phyloP scores from a whole-genome alignment of 179 eudicot species.

The Spinacia oleracea region DNA sequence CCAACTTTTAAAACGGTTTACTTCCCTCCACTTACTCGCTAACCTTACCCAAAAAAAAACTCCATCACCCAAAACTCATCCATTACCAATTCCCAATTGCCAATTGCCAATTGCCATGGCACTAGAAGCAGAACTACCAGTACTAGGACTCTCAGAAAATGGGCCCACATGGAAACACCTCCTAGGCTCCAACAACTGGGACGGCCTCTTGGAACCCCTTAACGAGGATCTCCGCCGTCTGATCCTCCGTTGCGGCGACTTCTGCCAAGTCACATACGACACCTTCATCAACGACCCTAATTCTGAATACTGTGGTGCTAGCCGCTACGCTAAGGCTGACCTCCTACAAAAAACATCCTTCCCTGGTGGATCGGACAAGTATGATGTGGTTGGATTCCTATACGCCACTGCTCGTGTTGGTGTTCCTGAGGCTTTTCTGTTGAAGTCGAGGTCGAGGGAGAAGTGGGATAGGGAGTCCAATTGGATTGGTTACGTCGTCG shows the following conservation, averaged over 20 bases:
- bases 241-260: slow-evolving; percentile 62
- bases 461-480: slow-evolving; percentile 83
- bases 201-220: slow-evolving; percentile 39
- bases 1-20: neutral
- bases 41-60: slow-evolving; percentile 5
- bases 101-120: neutral
- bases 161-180: slow-evolving; percentile 14
- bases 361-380: slow-evolving; percentile 32
- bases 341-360: slow-evolving; percentile 38
- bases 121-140: neutral
- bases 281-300: slow-evolving; percentile 62
- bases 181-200: slow-evolving; percentile 16
- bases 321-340: slow-evolving; percentile 49
- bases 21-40: neutral
- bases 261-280: slow-evolving; percentile 73
- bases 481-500: slow-evolving; percentile 76
- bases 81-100: neutral
- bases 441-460: slow-evolving; percentile 67
- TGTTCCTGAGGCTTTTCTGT: slow-evolving; percentile 45
- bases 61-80: slow-evolving; percentile 4
- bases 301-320: slow-evolving; percentile 53
- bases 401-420: slow-evolving; percentile 61
- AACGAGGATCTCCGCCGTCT: slow-evolving; percentile 47
- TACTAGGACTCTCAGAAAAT: slow-evolving; percentile 2
- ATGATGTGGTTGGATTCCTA: slow-evolving; percentile 43